A percentile compares a stretch with the other conserved stretches of the same genome.
These are phyloP conservation scores for Scenedesmus sp. DNA, from an alignment of 163 green algal species.

Conservation along the genomic window DNA sequence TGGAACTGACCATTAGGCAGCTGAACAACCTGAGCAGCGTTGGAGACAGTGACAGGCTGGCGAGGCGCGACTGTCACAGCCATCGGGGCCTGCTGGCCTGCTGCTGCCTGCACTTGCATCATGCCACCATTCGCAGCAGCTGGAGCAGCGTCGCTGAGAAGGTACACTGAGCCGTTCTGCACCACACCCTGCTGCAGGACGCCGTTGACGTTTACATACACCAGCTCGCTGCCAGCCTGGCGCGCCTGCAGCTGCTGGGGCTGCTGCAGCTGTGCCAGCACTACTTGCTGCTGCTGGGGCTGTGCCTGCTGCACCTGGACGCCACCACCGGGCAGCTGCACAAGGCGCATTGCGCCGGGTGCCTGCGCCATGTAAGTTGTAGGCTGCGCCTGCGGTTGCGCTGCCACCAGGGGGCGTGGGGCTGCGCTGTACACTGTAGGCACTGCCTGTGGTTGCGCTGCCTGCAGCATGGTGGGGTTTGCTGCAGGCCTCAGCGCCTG, in stretches of 20 bases:
- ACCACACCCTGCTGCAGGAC: slow-evolving; percentile 12
- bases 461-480: slow-evolving; percentile 1
- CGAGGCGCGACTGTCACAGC: neutral
- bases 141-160: neutral
- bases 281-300: neutral
- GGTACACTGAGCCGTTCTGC: slow-evolving; percentile 24
- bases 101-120: neutral
- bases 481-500: neutral
- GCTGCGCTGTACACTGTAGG: neutral
- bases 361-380: neutral
- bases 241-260: neutral
- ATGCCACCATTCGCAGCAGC: neutral
- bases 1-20: neutral
- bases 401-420: neutral
- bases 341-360: neutral
- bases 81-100: neutral
- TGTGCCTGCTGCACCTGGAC: slow-evolving; percentile 3
- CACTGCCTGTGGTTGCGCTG: neutral
- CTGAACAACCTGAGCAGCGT: neutral
- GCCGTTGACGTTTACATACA: slow-evolving; percentile 17
- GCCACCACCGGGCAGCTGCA: neutral
- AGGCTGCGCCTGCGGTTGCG: neutral
- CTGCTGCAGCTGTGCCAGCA: neutral
- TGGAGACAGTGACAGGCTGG: neutral
- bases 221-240: neutral